phyloP scores from a whole-genome alignment of 352 stramenopile species.

The Phytophthora cajani region DNA sequence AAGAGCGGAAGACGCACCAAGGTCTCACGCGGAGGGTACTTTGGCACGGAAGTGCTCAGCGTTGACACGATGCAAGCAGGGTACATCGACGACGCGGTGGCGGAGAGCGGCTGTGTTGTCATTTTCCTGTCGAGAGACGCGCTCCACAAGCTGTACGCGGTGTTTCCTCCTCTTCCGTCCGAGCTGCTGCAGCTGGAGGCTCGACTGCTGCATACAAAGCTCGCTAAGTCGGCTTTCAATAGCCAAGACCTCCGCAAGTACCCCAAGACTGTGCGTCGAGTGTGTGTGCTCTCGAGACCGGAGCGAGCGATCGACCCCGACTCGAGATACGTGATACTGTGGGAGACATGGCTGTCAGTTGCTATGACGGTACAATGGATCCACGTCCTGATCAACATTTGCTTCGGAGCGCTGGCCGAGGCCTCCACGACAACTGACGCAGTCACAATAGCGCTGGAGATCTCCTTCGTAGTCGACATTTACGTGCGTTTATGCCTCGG shows the following conservation, averaged over 20 bases:
- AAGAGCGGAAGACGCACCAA: constrained; percentile 10
- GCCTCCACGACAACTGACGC: constrained; percentile 13
- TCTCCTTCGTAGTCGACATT: constrained; percentile 52
- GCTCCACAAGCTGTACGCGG: constrained; percentile 43
- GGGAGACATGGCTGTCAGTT: constrained; percentile 40
- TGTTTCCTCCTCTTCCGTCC: constrained; percentile 47
- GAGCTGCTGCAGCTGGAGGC: constrained; percentile 51
- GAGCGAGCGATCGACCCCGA: constrained; percentile 42
- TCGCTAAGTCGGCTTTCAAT: constrained; percentile 29
- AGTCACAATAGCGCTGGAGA: constrained; percentile 40
- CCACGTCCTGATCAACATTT: constrained; percentile 46
- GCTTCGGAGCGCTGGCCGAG: constrained; percentile 30
- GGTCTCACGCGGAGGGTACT: constrained; percentile 51
- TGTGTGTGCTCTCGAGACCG: constrained; percentile 9
- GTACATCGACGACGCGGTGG: constrained; percentile 49
- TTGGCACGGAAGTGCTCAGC: constrained; percentile 46
- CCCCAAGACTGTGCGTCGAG: not conserved
- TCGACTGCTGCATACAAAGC: constrained; percentile 47
- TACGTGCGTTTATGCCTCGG: constrained; percentile 52
- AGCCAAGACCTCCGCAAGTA: not conserved
- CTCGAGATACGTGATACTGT: constrained; percentile 31
- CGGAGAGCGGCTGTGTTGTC: constrained; percentile 56
- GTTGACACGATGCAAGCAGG: constrained; percentile 19
- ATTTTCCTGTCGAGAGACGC: constrained; percentile 52
- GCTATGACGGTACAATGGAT: constrained; percentile 47